These are phyloP conservation scores for Candolleomyces eurysporus DNA, from an alignment of 768 basidiomycete species.

Conservation along the genomic window DNA sequence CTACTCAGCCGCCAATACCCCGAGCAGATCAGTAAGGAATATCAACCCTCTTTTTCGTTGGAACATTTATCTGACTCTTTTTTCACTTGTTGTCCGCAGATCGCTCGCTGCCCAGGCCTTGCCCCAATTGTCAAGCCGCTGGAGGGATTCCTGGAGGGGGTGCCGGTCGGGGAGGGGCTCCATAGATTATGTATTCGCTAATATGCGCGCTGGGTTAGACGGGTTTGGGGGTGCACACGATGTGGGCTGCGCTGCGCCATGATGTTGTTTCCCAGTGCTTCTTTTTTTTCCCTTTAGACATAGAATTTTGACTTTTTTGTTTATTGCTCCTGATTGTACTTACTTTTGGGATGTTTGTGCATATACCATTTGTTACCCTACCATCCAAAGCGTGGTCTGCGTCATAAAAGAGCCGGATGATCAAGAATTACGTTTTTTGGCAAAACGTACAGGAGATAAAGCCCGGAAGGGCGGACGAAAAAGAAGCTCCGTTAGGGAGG, in stretches of 20 bases:
- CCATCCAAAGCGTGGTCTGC: neutral
- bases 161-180: neutral
- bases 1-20: slow-evolving; percentile 47
- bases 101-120: slow-evolving; percentile 5
- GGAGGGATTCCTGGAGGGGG: neutral
- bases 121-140: slow-evolving; percentile 5
- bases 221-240: neutral
- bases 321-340: neutral
- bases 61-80: no score
- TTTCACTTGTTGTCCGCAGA: neutral
- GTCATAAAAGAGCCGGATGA: neutral
- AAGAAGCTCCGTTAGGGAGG: neutral
- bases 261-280: neutral
- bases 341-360: neutral
- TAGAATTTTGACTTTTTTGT: neutral
- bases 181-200: neutral
- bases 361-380: neutral
- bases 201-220: neutral
- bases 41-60: neutral
- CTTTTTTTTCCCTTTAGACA: neutral
- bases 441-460: neutral
- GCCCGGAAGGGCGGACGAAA: neutral
- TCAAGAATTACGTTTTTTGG: neutral
- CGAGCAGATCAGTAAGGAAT: slow-evolving; percentile 57
- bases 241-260: neutral